Evolutionary conservation across 768 basidiomycete genomes (phyloP).

Genomic region (Lentinula sp.): DNA sequence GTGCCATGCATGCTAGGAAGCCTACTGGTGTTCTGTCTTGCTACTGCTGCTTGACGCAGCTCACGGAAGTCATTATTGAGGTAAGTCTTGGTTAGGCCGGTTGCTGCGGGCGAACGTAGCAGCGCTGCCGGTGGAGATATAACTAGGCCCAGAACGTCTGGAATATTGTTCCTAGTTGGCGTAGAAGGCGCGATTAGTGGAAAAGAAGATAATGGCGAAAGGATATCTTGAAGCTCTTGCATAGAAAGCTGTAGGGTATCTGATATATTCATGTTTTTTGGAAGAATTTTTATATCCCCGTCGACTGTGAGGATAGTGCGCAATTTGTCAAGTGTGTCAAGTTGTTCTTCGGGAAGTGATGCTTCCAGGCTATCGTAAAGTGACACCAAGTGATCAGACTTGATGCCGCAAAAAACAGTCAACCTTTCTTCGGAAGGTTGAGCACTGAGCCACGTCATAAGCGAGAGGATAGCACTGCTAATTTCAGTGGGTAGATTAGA

Average conservation of each 20-base stretch:
- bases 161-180: constrained; percentile 45
- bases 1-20: constrained; percentile 78
- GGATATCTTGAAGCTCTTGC: constrained; percentile 39
- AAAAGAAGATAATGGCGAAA: constrained; percentile 28
- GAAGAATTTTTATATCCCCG: constrained; percentile 30
- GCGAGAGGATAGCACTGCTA: constrained; percentile 32
- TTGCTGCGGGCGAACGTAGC: constrained; percentile 64
- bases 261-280: constrained; percentile 26
- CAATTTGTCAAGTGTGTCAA: constrained; percentile 10
- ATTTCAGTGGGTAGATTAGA: constrained; percentile 27
- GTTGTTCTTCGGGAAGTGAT: constrained; percentile 6
- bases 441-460: constrained; percentile 51
- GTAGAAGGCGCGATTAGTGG: constrained; percentile 36
- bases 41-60: constrained; percentile 58
- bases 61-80: constrained; percentile 77
- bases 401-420: constrained; percentile 43
- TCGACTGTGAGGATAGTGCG: constrained; percentile 29
- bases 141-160: constrained; percentile 57
- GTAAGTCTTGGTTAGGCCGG: constrained; percentile 81
- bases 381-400: constrained; percentile 36
- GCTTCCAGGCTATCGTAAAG: constrained; percentile 26
- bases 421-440: constrained; percentile 36
- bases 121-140: constrained; percentile 69
- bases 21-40: constrained; percentile 79
- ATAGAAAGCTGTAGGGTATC: constrained; percentile 39